Evolutionary conservation across 306 rosid genomes (phyloP).

Genomic region (Leucaena leucocephala): DNA sequence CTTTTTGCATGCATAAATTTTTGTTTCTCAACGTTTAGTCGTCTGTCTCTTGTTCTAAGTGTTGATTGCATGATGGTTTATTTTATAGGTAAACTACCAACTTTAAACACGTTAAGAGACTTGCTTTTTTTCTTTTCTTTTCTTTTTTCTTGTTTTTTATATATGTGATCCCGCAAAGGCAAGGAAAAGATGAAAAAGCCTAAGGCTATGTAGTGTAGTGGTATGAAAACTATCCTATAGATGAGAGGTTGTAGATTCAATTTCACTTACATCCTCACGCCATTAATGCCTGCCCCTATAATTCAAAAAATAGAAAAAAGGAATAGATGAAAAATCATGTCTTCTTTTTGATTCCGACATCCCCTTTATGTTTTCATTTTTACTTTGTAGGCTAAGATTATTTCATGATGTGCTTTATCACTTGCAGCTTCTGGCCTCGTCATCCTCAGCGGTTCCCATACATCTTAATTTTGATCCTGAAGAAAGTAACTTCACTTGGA

Average conservation of each 20-base stretch:
- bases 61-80: constrained; percentile 5
- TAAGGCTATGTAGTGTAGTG: too few relatives aligned
- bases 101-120: background rate
- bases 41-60: background rate
- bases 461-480: constrained; percentile 40
- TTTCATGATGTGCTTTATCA: constrained; percentile 13
- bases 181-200: constrained; percentile 1
- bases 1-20: background rate
- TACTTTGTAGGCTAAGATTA: constrained; percentile 18
- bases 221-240: too few relatives aligned
- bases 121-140: too few relatives aligned
- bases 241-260: too few relatives aligned
- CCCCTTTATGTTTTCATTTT: background rate
- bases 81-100: background rate
- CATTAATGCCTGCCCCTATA: too few relatives aligned
- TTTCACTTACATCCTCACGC: too few relatives aligned
- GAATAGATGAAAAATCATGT: constrained; percentile 5
- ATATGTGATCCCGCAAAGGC: background rate
- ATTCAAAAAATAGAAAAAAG: background rate
- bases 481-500: constrained; percentile 45
- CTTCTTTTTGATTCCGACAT: background rate
- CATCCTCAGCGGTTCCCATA: constrained; percentile 41
- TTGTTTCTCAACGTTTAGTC: background rate
- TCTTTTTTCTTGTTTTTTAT: background rate
- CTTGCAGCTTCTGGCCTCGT: constrained; percentile 60